Base-by-base conservation (phyloP, 768 basidiomycete species). In the Amanita molliuscula region DNA sequence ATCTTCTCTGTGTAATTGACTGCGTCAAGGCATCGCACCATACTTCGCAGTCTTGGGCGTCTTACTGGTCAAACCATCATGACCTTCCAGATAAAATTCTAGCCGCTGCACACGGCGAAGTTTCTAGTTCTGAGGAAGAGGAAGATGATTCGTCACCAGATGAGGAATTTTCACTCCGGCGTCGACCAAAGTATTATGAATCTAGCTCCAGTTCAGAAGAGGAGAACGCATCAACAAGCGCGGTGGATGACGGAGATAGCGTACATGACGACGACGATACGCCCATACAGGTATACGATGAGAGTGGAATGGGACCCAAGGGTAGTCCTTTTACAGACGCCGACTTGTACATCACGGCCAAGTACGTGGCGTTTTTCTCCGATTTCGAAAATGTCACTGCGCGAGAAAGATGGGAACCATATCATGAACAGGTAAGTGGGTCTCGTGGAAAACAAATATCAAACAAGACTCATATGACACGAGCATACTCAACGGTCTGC, bases 11-110 rank as follows among this genome's bases (percentile, higher is more conserved):
- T 36, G 40, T 20, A 35, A 18, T 52, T 52, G 29, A 56, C 47
- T 46, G 34, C 31, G 50, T 52, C 23, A 54, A 85, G 83, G 79
- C 72, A n/a, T 80, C 82, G 29, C 81, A 84, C 62, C 84, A 86
- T 56, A 74, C 65, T 34, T 57, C 67, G n/a, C 64, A 63, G 28
- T 85, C 82, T 0, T 86, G 84, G 84, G 66, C 67, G 20, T 75
- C 78, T n/a, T 76, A 81, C 56, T 86, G 84, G 84, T 74, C 73
- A 5, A 72, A 72, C 47, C 71, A 78, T 48, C 79, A 83, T 50
- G 81, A 83, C 55, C 59, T 84, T 23, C 80, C 81, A 1, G 83
- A 83, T 56, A 80, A 82, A 57, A 81, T 82, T 23, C 58, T 82
- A 41, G 77, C 74, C 16, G 66, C 68, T 5, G 70, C 69, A 18